Base-by-base conservation (phyloP, 1,284 basidiomycete genomes). In the Exobasidium cylindrosporum region DNA sequence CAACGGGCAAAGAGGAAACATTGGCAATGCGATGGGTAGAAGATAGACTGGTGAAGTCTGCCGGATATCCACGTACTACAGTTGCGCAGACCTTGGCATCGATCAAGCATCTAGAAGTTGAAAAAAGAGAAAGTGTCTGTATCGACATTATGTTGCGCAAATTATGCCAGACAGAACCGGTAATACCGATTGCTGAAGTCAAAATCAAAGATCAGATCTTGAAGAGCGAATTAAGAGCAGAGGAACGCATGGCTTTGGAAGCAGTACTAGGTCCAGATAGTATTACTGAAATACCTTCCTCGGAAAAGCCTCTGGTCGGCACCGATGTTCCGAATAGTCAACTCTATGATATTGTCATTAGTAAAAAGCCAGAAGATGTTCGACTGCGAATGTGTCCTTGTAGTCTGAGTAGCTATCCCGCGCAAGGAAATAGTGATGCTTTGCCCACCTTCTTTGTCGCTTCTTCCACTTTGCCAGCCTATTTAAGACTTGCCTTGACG, bases 401-500 rank as follows among this genome's bases (percentile, higher is more conserved):
- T 11, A 29, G 14, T 28, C 28, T 30, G 17, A 13, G 14, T 40
- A 28, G 24, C 4, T 58, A 87, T 74, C 85, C 87, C 14, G 83
- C 85, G 40, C 77, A 83, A 2, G 67, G 72, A 52, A 31, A 54
- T 30, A 53, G 28, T 17, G n/a, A 3, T 55, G 82, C 82, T 63
- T 83, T 86, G 4, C 91, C 92, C 0, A 81, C 86, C 0, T 86
- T 93, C 79, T 94, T 88, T 76, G 81, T 96, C 61, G 85, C 88
- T 0, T 92, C 91, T 1, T 76, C 81, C 0, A 85, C 85, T 0
- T 82, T 90, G 4, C 86, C 93, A 0, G 85, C 91, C 0, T 97
- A 96, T 79, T 83, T 96, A 65, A 87, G 91, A 32, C 85, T 97
- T 0, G 87, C 95, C 70, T 84, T 96, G 17, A 84, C 92, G n/a